Conservation (phyloP, 352 stramenopile species). For the Blastocystis hominis region DNA sequence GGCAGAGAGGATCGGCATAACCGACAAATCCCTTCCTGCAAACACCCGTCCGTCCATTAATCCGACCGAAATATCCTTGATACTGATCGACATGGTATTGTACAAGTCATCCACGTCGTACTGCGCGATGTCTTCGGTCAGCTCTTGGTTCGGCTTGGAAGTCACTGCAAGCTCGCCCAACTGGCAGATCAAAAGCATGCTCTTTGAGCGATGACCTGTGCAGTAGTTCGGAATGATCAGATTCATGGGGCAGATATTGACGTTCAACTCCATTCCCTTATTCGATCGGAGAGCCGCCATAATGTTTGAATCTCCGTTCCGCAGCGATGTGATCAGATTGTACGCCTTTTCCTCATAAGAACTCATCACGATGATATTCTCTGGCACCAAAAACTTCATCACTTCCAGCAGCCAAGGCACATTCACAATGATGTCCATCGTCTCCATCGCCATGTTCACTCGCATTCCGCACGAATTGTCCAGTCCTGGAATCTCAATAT, state of each 20-base stretch:
- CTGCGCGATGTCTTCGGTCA: neutral
- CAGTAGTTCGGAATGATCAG: conserved; percentile 37
- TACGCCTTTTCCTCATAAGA: conserved; percentile 49
- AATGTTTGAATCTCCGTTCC: conserved; percentile 2
- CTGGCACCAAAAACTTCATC: conserved; percentile 17
- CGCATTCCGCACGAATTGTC: neutral
- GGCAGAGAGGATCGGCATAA: neutral
- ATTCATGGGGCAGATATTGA: conserved; percentile 7
- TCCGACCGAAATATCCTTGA: neutral
- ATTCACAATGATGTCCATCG: conserved; percentile 33
- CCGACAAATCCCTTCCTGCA: neutral
- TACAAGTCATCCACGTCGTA: neutral
- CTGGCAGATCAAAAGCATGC: neutral
- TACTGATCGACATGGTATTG: neutral
- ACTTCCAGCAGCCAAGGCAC: conserved; percentile 26
- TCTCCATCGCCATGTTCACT: neutral
- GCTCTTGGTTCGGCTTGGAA: neutral
- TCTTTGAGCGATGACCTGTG: conserved; percentile 18
- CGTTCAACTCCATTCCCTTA: neutral
- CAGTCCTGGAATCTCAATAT: conserved; percentile 34
- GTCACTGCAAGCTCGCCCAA: neutral
- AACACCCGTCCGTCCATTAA: conserved; percentile 11
- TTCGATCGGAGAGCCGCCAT: neutral
- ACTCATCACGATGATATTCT: conserved; percentile 43
- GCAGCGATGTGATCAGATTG: conserved; percentile 24